Evolutionary conservation across 345 rosid genomes (phyloP).

Genomic region (Pugionium cornutum): DNA sequence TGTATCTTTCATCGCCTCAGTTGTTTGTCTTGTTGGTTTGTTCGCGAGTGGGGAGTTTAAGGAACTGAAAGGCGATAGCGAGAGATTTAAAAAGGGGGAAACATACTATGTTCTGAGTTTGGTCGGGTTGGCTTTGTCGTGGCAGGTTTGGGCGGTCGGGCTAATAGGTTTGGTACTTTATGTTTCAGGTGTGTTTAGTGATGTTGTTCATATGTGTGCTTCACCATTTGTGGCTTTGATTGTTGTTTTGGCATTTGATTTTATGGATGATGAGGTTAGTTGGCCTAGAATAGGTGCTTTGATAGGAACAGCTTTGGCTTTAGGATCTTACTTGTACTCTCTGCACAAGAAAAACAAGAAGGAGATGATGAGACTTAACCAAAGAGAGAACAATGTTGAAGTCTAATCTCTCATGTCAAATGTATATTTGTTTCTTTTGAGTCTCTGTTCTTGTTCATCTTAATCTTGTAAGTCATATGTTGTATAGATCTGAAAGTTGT

Average conservation of each 20-base stretch:
- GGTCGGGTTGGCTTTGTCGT: slow-evolving; percentile 29
- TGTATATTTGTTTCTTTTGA: slow-evolving; percentile 13
- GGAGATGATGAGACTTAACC: slow-evolving; percentile 19
- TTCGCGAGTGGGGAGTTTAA: slow-evolving; percentile 30
- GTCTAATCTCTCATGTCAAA: slow-evolving; percentile 5
- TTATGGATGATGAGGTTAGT: slow-evolving; percentile 30
- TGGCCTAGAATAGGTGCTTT: slow-evolving; percentile 29
- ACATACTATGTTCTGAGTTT: slow-evolving; percentile 13
- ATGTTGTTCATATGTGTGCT: slow-evolving; percentile 29
- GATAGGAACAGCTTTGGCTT: slow-evolving; percentile 18
- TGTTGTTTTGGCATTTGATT: slow-evolving; percentile 27
- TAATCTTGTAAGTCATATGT: slow-evolving; percentile 5
- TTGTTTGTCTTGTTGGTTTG: slow-evolving; percentile 26
- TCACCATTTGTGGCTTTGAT: slow-evolving; percentile 22
- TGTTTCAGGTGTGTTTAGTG: slow-evolving; percentile 28
- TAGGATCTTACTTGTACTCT: slow-evolving; percentile 29
- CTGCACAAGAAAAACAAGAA: slow-evolving; percentile 14
- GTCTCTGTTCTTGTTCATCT: not conserved
- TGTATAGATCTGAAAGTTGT: not conserved
- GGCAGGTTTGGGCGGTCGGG: slow-evolving; percentile 30
- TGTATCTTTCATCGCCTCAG: slow-evolving; percentile 17
- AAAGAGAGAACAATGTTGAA: slow-evolving; percentile 16
- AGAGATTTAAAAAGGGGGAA: slow-evolving; percentile 30
- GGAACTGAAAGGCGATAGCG: slow-evolving; percentile 16
- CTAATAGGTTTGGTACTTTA: slow-evolving; percentile 29